Conservation (phyloP, 202 grass and related monocot genomes). For the Digitaria exilis region DNA sequence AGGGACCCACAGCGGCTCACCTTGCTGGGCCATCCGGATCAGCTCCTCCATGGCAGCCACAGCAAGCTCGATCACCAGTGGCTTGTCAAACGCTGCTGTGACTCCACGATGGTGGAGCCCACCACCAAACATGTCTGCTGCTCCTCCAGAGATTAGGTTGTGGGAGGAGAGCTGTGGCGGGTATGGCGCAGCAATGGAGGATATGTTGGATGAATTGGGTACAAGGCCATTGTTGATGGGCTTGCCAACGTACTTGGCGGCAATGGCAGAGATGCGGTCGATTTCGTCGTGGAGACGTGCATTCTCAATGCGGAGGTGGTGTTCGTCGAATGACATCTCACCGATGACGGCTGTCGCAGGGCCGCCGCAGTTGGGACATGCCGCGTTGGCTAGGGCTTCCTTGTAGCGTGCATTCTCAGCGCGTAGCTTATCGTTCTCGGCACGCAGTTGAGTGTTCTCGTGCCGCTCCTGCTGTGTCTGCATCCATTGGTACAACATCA, state of each 20-base stretch:
- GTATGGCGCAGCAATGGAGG: constrained; percentile 18
- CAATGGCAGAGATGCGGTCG: constrained; percentile 81
- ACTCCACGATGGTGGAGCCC: constrained; percentile 34
- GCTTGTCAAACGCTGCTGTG: constrained; percentile 62
- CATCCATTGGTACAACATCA: neutral
- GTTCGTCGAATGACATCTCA: constrained; percentile 96
- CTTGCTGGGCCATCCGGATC: constrained; percentile 68
- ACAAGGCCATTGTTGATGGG: constrained; percentile 35
- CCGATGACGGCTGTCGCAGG: constrained; percentile 52
- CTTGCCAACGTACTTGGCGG: constrained; percentile 83
- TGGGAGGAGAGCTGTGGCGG: constrained; percentile 41
- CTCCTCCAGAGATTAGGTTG: constrained; percentile 39
- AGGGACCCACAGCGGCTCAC: constrained; percentile 69
- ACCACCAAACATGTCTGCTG: constrained; percentile 41
- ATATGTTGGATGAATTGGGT: neutral
- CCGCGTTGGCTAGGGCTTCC: constrained; percentile 65
- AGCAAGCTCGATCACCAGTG: constrained; percentile 79
- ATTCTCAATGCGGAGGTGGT: constrained; percentile 85
- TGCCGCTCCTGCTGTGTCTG: constrained; percentile 85
- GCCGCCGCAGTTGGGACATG: constrained; percentile 87
- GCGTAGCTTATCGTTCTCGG: constrained; percentile 78
- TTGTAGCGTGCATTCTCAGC: constrained; percentile 84
- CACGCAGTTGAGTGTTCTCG: constrained; percentile 70
- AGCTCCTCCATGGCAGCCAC: constrained; percentile 94
- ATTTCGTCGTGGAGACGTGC: constrained; percentile 81